Percentiles rank a stretch among this genome's conserved stretches.
Evolutionary conservation across 805 yeast species (phyloP).

Genomic region (Candida boidinii): DNA sequence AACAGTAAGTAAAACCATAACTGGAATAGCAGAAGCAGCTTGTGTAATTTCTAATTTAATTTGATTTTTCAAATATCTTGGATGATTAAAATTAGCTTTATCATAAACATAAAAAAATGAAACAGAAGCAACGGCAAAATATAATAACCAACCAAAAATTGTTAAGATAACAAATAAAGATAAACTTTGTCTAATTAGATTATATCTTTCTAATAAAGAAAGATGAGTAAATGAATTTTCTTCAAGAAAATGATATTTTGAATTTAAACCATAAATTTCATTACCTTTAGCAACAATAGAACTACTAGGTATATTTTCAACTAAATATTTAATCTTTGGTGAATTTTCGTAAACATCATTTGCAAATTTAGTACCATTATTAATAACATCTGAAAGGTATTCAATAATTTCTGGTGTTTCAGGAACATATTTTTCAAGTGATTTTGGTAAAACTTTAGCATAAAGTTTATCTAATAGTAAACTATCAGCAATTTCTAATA

Average conservation of each 20-base stretch:
- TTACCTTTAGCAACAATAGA: conserved; percentile 36
- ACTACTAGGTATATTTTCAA: conserved; percentile 12
- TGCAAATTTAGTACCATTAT: conserved; percentile 18
- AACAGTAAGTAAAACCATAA: conserved; percentile 77
- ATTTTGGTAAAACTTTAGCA: conserved; percentile 57
- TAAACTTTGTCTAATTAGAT: conserved; percentile 59
- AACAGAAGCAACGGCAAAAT: conserved; percentile 65
- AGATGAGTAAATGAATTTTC: conserved; percentile 47
- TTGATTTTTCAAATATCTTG: conserved; percentile 91
- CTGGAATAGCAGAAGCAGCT: conserved; percentile 77
- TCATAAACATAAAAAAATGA: conserved; percentile 78
- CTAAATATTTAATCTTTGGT: conserved; percentile 15
- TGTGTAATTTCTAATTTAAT: conserved; percentile 73
- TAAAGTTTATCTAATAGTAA: conserved; percentile 67
- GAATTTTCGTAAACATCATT: conserved; percentile 2
- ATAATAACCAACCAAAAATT: conserved; percentile 80
- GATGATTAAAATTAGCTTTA: conserved; percentile 87
- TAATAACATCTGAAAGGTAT: conserved; percentile 12
- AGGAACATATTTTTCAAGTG: conserved; percentile 29
- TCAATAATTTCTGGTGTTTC: conserved; percentile 17
- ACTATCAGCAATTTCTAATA: conserved; percentile 72
- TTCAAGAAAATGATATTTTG: conserved; percentile 48
- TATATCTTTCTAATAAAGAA: conserved; percentile 69
- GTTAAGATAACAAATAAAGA: conserved; percentile 64
- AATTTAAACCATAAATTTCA: conserved; percentile 29